Evolutionary conservation across 2,329 filamentous ascomycete genomes (phyloP).

Genomic region (Calonectria fujianensis): DNA sequence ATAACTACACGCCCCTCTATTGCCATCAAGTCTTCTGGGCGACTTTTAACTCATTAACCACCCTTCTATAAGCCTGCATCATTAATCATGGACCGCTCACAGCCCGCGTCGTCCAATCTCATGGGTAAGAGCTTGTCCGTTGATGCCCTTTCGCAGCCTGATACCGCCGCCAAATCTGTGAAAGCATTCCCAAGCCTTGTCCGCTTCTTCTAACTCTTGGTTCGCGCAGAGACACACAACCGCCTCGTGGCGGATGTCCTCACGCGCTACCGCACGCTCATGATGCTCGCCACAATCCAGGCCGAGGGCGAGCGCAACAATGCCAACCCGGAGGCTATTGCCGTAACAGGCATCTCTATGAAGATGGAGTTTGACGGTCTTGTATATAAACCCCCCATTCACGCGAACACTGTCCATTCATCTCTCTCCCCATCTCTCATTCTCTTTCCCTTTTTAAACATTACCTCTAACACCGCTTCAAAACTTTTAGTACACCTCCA

Average conservation of each 20-base stretch:
- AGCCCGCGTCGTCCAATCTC: conserved; percentile 59
- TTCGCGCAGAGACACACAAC: conserved; percentile 64
- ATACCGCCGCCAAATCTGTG: conserved; percentile 11
- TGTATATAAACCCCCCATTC: conserved; percentile 49
- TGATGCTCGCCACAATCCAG: conserved; percentile 66
- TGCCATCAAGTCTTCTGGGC: neutral
- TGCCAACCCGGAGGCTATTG: conserved; percentile 64
- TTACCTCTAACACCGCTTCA: neutral
- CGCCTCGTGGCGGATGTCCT: conserved; percentile 67
- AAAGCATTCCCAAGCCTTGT: neutral
- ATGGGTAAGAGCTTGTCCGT: conserved; percentile 56
- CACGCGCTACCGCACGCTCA: conserved; percentile 65
- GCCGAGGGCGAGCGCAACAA: conserved; percentile 63
- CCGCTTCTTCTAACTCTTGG: neutral
- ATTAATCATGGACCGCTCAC: conserved; percentile 58
- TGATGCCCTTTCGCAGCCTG: neutral
- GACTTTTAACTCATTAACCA: neutral
- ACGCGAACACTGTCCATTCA: no score
- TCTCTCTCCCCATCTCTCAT: neutral
- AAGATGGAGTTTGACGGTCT: conserved; percentile 68
- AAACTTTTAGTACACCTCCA: conserved; percentile 61
- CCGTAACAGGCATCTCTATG: conserved; percentile 66
- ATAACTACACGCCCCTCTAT: neutral
- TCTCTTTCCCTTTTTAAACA: neutral
- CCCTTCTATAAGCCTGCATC: neutral